phyloP scores from a whole-genome alignment of 225 moss, liverwort and hornwort genomes.

The Polytrichum formosum region DNA sequence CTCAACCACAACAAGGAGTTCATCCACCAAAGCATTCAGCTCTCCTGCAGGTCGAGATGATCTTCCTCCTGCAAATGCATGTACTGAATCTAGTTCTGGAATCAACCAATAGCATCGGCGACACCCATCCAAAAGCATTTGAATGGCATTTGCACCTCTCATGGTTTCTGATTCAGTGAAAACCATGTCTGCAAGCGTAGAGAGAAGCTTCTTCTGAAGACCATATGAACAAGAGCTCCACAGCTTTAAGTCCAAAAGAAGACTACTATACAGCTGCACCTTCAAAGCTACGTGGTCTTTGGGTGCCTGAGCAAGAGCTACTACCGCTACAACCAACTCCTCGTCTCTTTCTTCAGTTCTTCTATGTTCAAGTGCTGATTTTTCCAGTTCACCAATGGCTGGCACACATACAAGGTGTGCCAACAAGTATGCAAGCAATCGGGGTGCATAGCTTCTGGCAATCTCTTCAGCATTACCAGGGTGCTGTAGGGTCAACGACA shows the following conservation, averaged over 20 bases:
- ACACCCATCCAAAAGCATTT: slow-evolving; percentile 96
- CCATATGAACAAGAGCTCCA: slow-evolving; percentile 98
- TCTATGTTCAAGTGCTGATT: slow-evolving; percentile 56
- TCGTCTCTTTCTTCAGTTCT: slow-evolving; percentile 88
- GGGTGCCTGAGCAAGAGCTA: slow-evolving; percentile 95
- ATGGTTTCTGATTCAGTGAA: slow-evolving; percentile 92
- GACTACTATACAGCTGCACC: slow-evolving; percentile 88
- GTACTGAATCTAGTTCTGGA: slow-evolving; percentile 83
- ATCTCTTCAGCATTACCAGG: slow-evolving; percentile 97
- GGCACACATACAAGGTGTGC: slow-evolving; percentile 84
- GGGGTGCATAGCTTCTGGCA: slow-evolving; percentile 85
- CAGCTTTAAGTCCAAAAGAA: slow-evolving; percentile 90
- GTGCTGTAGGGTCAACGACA: slow-evolving; percentile 84
- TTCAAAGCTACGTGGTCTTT: slow-evolving; percentile 76
- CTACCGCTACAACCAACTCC: slow-evolving; percentile 94
- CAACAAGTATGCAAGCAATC: slow-evolving; percentile 82
- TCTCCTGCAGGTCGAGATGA: slow-evolving; percentile 83
- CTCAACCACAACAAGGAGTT: slow-evolving; percentile 95
- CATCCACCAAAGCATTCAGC: slow-evolving; percentile 94
- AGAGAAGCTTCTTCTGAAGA: slow-evolving; percentile 92
- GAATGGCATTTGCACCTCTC: slow-evolving; percentile 93
- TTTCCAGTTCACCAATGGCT: slow-evolving; percentile 49
- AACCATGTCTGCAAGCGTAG: slow-evolving; percentile 93
- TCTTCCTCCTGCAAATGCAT: slow-evolving; percentile 77
- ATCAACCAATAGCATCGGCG: slow-evolving; percentile 98